These are phyloP conservation scores for Tolypocladium ovalisporum DNA, from an alignment of 2,329 filamentous ascomycete species.

Conservation along the genomic window DNA sequence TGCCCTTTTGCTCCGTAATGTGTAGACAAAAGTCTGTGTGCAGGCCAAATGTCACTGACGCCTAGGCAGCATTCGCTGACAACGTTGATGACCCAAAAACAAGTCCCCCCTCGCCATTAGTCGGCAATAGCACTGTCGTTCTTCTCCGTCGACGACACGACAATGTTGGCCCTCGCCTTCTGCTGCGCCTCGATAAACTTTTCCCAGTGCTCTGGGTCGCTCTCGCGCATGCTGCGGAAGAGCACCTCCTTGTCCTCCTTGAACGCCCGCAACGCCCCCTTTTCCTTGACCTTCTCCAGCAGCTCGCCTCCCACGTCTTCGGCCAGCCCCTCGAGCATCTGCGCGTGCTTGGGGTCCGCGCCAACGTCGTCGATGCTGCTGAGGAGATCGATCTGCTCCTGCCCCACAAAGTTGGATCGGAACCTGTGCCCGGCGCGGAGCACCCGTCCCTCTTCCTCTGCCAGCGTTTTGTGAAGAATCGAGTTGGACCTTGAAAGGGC, in stretches of 20 bases:
- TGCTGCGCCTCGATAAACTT: constrained; percentile 51
- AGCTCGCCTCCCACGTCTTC: constrained; percentile 51
- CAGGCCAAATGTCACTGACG: background rate
- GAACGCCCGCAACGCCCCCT: constrained; percentile 52
- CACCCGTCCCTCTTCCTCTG: constrained; percentile 45
- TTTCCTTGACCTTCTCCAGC: constrained; percentile 40
- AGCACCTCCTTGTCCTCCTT: constrained; percentile 44
- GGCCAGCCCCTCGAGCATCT: constrained; percentile 50
- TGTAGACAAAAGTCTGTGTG: background rate
- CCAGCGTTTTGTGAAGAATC: constrained; percentile 40
- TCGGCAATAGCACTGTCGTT: constrained; percentile 34
- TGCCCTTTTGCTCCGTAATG: background rate
- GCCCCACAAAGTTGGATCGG: constrained; percentile 39
- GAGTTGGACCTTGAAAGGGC: constrained; percentile 41
- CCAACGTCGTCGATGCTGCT: constrained; percentile 37
- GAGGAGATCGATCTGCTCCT: constrained; percentile 39
- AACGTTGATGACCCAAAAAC: background rate
- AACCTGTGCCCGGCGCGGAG: constrained; percentile 46
- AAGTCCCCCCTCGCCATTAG: constrained; percentile 7
- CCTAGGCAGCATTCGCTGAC: background rate
- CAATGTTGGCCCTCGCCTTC: constrained; percentile 45
- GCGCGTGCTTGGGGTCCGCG: constrained; percentile 37
- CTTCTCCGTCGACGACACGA: constrained; percentile 16
- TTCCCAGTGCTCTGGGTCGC: constrained; percentile 57
- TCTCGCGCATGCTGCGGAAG: constrained; percentile 37